Evolutionary conservation across 352 stramenopile genomes (phyloP).

Genomic region (Aphanomyces invadans): DNA sequence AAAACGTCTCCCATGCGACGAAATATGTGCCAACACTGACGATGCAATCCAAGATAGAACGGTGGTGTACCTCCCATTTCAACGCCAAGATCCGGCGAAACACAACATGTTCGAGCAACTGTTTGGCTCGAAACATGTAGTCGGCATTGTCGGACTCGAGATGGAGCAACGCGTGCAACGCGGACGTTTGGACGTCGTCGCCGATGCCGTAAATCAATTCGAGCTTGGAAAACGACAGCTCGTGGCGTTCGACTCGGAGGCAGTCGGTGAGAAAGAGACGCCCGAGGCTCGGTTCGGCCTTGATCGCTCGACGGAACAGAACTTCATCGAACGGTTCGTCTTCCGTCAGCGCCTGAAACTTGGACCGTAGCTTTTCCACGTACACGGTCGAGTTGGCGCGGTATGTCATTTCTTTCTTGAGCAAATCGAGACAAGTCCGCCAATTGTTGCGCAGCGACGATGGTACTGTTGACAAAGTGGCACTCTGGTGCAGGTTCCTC

Average conservation of each 20-base stretch:
- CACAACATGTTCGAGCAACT: conserved; percentile 18
- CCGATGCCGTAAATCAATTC: not conserved
- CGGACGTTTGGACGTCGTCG: conserved; percentile 5
- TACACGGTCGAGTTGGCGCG: conserved; percentile 3
- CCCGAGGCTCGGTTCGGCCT: conserved; percentile 3
- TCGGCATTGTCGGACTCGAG: not conserved
- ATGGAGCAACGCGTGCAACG: not conserved
- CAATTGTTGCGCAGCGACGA: not conserved
- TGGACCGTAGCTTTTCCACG: not conserved
- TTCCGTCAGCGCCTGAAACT: conserved; percentile 10
- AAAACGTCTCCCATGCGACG: too few relatives aligned
- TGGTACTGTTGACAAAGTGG: not conserved
- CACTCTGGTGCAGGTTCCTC: not conserved
- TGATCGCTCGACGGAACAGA: conserved; percentile 8
- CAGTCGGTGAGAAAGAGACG: conserved; percentile 14
- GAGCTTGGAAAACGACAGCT: conserved; percentile 3
- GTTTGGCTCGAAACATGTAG: conserved; percentile 4
- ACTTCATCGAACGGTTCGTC: conserved; percentile 10
- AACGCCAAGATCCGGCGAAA: not conserved
- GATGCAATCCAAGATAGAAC: not conserved
- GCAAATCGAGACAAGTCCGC: not conserved
- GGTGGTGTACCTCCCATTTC: conserved; percentile 19
- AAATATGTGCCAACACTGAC: not conserved
- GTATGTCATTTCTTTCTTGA: conserved; percentile 12
- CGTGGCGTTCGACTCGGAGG: not conserved